Percentiles rank a stretch among this genome's conserved stretches.
Conservation (phyloP, 2,329 filamentous ascomycete species). For the Aureobasidium subglaciale region DNA sequence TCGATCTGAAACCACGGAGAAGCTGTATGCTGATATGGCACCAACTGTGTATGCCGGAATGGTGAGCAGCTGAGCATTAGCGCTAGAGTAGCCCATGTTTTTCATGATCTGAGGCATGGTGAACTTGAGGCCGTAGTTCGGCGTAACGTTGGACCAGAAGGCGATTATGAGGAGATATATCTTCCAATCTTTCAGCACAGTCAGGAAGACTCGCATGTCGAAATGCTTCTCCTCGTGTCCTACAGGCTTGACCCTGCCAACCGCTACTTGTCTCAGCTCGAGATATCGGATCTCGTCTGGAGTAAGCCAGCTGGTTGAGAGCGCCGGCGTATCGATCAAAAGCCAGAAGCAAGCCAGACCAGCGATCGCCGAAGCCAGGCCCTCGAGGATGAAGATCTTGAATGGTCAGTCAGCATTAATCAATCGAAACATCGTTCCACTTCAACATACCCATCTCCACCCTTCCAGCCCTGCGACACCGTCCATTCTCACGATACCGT, state of each 20-base stretch:
- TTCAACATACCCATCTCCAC: slow-evolving; percentile 48
- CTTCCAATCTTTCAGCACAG: slow-evolving; percentile 73
- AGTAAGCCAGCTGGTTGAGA: slow-evolving; percentile 60
- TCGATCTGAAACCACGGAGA: slow-evolving; percentile 72
- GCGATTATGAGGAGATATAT: slow-evolving; percentile 67
- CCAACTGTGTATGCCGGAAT: slow-evolving; percentile 71
- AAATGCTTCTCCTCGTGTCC: slow-evolving; percentile 1
- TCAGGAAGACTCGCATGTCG: slow-evolving; percentile 59
- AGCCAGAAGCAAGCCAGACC: slow-evolving; percentile 66
- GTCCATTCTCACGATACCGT: slow-evolving; percentile 33
- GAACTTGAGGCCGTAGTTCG: slow-evolving; percentile 67
- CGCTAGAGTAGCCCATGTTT: slow-evolving; percentile 49
- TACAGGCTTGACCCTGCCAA: slow-evolving; percentile 58
- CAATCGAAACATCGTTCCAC: slow-evolving; percentile 51
- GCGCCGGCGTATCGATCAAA: slow-evolving; percentile 74
- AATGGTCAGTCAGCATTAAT: slow-evolving; percentile 55
- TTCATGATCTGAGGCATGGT: slow-evolving; percentile 78
- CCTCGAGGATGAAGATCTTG: slow-evolving; percentile 47
- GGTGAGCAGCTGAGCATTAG: slow-evolving; percentile 62
- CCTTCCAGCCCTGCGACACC: slow-evolving; percentile 36
- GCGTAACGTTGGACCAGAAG: slow-evolving; percentile 65
- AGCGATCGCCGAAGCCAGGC: slow-evolving; percentile 61
- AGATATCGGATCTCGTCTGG: slow-evolving; percentile 53
- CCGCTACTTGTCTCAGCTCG: slow-evolving; percentile 57
- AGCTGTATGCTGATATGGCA: slow-evolving; percentile 57